phyloP scores from a whole-genome alignment of 345 rosid species.

The Aurinia saxatilis region DNA sequence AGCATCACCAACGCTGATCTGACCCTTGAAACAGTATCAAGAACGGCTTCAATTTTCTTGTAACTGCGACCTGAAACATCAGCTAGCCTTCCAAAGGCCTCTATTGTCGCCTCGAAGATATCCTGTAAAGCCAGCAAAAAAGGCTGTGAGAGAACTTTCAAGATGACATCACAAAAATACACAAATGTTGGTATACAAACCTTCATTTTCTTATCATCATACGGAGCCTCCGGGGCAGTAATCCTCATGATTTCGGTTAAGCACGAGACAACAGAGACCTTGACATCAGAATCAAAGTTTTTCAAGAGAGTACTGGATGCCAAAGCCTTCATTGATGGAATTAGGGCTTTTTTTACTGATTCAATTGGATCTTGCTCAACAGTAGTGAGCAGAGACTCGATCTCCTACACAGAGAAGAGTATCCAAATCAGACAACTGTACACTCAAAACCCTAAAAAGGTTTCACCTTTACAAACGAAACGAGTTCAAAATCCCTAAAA shows the following conservation, averaged over 20 bases:
- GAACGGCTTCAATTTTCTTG: slow-evolving; percentile 49
- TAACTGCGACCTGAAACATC: slow-evolving; percentile 45
- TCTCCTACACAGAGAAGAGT: slow-evolving; percentile 32
- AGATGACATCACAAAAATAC: neutral
- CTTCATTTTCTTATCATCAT: slow-evolving; percentile 62
- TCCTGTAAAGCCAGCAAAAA: slow-evolving; percentile 42
- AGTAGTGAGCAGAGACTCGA: slow-evolving; percentile 45
- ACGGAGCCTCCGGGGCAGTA: slow-evolving; percentile 78
- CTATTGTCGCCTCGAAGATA: slow-evolving; percentile 45
- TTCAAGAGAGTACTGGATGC: slow-evolving; percentile 42
- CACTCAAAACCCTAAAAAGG: neutral
- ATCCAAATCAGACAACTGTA: neutral
- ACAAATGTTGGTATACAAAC: slow-evolving; percentile 19
- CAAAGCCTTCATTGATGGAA: slow-evolving; percentile 56
- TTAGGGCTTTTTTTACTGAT: slow-evolving; percentile 43
- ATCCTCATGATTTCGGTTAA: slow-evolving; percentile 65
- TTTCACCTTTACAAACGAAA: neutral
- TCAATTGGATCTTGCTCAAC: slow-evolving; percentile 57
- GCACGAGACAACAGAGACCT: slow-evolving; percentile 62
- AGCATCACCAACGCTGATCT: slow-evolving; percentile 70
- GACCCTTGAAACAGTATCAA: slow-evolving; percentile 59
- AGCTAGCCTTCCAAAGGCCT: slow-evolving; percentile 52
- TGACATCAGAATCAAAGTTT: slow-evolving; percentile 50
- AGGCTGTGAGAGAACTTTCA: neutral
- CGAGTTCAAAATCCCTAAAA: neutral